Base-by-base conservation (phyloP, 2,329 filamentous ascomycete species). In the Nemania sp. region DNA sequence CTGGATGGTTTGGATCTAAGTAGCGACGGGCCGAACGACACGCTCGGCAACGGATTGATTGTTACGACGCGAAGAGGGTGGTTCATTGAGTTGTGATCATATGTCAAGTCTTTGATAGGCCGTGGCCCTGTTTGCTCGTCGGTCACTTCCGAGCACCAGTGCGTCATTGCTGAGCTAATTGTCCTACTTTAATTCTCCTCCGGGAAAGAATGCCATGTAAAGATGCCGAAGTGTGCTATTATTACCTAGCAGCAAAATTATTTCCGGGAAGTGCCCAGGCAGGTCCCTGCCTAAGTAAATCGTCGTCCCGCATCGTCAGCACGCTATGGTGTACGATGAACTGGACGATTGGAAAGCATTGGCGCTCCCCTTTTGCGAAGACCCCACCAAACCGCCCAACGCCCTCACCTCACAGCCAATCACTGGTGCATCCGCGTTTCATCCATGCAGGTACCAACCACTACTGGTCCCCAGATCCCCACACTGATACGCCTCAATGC, bases 361-460 rank as follows among this genome's bases (percentile, higher is more conserved):
- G 31, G 44, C 31, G 15, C 39, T 40, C 44, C 24, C 43, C 28
- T 39, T 12, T n/a, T 17, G 9, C 23, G 37, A 12, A 30, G 8
- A 28, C 20, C 24, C 54, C 44, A 30, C 49, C n/a, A n/a, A n/a
- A n/a, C n/a, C n/a, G n/a, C n/a, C n/a, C n/a, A 9, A 24, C 12
- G 20, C 11, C 44, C 30, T 23, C 19, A 33, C 20, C n/a, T 44
- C 19, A 30, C 28, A 55, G 44, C 48, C 52, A 55, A 58, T 55
- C 28, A 40, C 23, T 31, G 31, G 34, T 30, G 36, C 28, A 30
- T 24, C 24, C 15, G 1, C 40, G 56, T 56, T 55, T 56, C 56
- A 52, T 41, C 45, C 30, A 59, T 48, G 56, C 56, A 59, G 56
- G 56, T 59, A 59, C 53, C 52, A 52, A 23, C 43, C 41, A 48